phyloP scores from a whole-genome alignment of 2,329 filamentous ascomycete genomes.

The Juglanconis sp. region DNA sequence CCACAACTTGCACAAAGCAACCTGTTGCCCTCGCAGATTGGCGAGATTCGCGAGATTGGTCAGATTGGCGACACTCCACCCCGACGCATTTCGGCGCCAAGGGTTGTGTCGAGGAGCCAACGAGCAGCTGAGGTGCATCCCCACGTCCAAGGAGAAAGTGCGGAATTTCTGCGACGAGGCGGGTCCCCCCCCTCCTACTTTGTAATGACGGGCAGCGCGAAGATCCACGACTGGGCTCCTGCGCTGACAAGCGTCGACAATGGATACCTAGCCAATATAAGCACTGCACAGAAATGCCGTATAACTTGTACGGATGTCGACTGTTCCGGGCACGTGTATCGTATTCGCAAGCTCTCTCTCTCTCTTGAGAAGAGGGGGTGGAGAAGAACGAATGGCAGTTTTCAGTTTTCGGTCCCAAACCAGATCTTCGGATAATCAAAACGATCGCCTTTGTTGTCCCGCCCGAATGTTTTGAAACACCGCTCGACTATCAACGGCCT shows the following conservation, averaged over 20 bases:
- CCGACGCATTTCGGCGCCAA: slow-evolving; percentile 14
- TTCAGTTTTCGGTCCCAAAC: background rate
- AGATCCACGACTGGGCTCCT: background rate
- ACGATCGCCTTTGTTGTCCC: background rate
- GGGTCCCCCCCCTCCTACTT: background rate
- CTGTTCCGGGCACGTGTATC: background rate
- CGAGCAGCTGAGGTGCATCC: background rate
- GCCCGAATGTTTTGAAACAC: background rate
- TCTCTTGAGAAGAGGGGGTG: background rate
- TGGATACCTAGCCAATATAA: background rate
- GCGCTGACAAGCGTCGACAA: background rate
- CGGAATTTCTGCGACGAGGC: background rate
- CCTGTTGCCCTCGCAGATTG: slow-evolving; percentile 9
- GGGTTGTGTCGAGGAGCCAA: background rate
- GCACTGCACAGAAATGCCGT: background rate
- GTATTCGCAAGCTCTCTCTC: slow-evolving; percentile 7
- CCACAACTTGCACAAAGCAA: slow-evolving; percentile 5
- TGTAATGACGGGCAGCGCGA: background rate
- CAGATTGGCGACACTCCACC: slow-evolving; percentile 11
- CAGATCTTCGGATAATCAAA: background rate
- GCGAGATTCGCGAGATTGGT: slow-evolving; percentile 8
- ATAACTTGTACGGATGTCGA: background rate
- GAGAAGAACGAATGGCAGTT: background rate
- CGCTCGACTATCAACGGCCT: no score
- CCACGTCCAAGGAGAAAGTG: background rate